Evolutionary conservation across 2,329 filamentous ascomycete genomes (phyloP).

Genomic region (Penicillium janthinellum): DNA sequence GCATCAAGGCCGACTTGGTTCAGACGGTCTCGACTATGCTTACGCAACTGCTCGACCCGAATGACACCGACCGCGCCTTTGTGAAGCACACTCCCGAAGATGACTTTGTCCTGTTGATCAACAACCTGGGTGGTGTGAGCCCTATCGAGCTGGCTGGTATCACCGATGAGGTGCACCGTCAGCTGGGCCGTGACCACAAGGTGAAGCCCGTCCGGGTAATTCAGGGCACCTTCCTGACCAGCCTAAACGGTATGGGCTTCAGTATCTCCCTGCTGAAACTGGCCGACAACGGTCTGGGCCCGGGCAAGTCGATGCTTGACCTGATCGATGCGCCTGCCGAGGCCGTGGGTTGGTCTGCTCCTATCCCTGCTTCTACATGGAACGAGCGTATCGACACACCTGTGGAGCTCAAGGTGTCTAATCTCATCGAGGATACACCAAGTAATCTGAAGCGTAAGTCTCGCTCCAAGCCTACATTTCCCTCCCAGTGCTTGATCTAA

Average conservation of each 20-base stretch:
- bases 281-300: conserved; percentile 58
- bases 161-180: conserved; percentile 65
- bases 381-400: conserved; percentile 48
- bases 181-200: conserved; percentile 60
- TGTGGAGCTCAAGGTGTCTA: conserved; percentile 45
- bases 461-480: background rate
- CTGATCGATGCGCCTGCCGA: conserved; percentile 69
- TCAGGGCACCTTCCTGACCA: conserved; percentile 71
- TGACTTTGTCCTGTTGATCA: conserved; percentile 65
- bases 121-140: conserved; percentile 70
- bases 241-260: conserved; percentile 71
- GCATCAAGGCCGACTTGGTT: conserved; percentile 52
- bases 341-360: conserved; percentile 67
- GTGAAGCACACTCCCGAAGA: conserved; percentile 59
- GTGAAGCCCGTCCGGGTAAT: conserved; percentile 65
- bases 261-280: conserved; percentile 68
- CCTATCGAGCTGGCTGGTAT: conserved; percentile 68
- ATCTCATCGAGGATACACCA: conserved; percentile 50
- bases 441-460: conserved; percentile 55
- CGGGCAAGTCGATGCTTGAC: conserved; percentile 60
- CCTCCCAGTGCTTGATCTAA: conserved; percentile 9
- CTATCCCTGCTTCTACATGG: conserved; percentile 63
- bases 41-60: conserved; percentile 62
- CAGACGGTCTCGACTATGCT: conserved; percentile 64
- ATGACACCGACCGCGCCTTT: conserved; percentile 66